A percentile compares a stretch with the other conserved stretches of the same genome.
phyloP scores from a whole-genome alignment of 306 rosid species.

The Begonia peltatifolia region DNA sequence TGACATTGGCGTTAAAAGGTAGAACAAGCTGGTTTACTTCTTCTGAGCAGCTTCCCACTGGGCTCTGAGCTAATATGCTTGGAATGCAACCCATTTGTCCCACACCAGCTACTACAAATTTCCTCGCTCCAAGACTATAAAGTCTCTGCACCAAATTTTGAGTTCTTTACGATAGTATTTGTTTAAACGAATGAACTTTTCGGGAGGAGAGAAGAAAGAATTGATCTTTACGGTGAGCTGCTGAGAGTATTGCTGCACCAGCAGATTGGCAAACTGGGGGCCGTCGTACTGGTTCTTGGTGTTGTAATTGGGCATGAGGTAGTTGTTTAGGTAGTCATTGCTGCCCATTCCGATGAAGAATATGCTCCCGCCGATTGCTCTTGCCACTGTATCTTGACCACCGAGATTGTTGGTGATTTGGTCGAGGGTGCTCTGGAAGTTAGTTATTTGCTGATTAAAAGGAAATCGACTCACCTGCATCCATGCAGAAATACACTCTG shows the following conservation, averaged over 20 bases:
- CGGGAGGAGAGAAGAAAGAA: background rate
- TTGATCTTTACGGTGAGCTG: slow-evolving; percentile 51
- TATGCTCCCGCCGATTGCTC: slow-evolving; percentile 31
- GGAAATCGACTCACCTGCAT: slow-evolving; percentile 72
- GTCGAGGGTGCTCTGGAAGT: slow-evolving; percentile 65
- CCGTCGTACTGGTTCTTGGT: slow-evolving; percentile 58
- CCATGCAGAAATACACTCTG: too few species aligned
- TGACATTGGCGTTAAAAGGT: slow-evolving; percentile 67
- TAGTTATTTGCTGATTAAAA: slow-evolving; percentile 50
- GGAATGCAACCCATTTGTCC: slow-evolving; percentile 88
- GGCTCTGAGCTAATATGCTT: slow-evolving; percentile 66
- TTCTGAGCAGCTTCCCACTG: slow-evolving; percentile 48
- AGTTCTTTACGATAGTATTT: background rate
- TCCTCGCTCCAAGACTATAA: slow-evolving; percentile 83
- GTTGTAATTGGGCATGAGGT: slow-evolving; percentile 83
- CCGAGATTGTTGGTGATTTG: slow-evolving; percentile 45
- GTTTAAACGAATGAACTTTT: too few species aligned
- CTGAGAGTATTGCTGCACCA: slow-evolving; percentile 36
- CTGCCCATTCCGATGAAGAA: slow-evolving; percentile 93
- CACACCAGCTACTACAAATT: slow-evolving; percentile 52
- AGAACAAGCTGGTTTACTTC: slow-evolving; percentile 63
- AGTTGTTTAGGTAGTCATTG: slow-evolving; percentile 90
- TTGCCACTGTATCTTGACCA: slow-evolving; percentile 27
- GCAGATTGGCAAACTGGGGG: slow-evolving; percentile 55
- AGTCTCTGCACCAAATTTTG: slow-evolving; percentile 34